These are phyloP conservation scores for Panaeolus papilionaceus DNA, from an alignment of 768 basidiomycete genomes.

Conservation along the genomic window DNA sequence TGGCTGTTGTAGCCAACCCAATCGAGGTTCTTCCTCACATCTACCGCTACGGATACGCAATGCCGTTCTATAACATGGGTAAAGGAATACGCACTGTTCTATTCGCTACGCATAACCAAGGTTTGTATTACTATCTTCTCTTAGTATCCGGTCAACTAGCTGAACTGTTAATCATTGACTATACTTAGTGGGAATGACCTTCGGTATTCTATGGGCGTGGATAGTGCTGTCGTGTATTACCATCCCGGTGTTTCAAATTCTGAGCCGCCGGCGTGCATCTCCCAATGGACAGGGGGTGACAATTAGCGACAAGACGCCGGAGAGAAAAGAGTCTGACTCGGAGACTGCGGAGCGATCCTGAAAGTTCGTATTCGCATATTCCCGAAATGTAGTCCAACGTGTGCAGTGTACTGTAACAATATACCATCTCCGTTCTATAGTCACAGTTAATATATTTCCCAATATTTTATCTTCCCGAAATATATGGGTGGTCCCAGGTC, in stretches of 20 bases:
- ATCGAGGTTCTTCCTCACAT: constrained; percentile 55
- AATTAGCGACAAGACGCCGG: not conserved
- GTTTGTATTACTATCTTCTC: constrained; percentile 36
- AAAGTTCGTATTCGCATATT: not conserved
- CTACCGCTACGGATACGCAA: constrained; percentile 65
- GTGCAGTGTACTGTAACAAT: no score
- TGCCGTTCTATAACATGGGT: constrained; percentile 70
- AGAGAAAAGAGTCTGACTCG: not conserved
- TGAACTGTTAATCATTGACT: not conserved
- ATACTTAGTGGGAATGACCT: constrained; percentile 59
- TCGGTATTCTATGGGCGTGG: constrained; percentile 62
- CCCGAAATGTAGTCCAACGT: no score
- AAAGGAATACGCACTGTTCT: constrained; percentile 57
- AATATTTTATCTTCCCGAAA: no score
- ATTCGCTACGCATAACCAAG: constrained; percentile 60
- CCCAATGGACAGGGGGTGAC: not conserved
- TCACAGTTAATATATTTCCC: no score
- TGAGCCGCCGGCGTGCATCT: constrained; percentile 22
- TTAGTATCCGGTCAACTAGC: not conserved
- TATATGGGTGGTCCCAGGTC: no score
- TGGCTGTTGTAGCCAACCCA: constrained; percentile 59
- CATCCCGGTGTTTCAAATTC: constrained; percentile 53
- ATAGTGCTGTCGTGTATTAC: constrained; percentile 55
- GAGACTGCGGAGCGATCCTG: not conserved
- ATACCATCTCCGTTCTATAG: no score